These are phyloP conservation scores for Neurospora sp. DNA, from an alignment of 495 filamentous ascomycete species.

Conservation along the genomic window DNA sequence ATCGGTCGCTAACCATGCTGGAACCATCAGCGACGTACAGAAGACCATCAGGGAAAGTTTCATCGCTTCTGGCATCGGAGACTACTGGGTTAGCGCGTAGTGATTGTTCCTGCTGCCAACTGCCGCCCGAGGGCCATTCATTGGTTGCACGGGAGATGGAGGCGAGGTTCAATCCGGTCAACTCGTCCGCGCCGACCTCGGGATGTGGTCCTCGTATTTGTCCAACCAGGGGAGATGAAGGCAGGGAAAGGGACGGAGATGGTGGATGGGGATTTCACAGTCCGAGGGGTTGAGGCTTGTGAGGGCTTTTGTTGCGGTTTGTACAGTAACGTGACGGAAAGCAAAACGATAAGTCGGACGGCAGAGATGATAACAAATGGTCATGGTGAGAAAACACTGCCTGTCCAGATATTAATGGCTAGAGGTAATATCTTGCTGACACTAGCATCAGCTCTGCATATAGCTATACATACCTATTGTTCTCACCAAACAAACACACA, in stretches of 20 bases:
- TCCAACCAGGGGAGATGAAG: neutral
- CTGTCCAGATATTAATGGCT: neutral
- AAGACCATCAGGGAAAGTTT: neutral
- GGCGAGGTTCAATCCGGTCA: neutral
- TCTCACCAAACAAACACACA: neutral
- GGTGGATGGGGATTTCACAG: neutral
- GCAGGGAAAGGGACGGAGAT: neutral
- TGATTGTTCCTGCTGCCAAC: neutral
- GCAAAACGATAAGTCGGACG: neutral
- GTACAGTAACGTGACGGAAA: neutral
- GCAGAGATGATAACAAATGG: neutral
- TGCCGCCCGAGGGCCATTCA: neutral
- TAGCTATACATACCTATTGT: neutral
- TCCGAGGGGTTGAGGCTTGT: neutral
- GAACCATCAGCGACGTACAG: neutral
- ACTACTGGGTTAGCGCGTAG: neutral
- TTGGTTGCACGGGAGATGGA: neutral
- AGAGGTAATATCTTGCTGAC: neutral
- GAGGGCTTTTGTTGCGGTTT: neutral
- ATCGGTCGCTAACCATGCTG: neutral
- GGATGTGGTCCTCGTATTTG: neutral
- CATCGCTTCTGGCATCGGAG: neutral
- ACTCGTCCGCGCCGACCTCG: neutral
- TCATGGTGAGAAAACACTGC: neutral
- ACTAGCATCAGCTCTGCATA: neutral